phyloP scores from a whole-genome alignment of 148 eudicot species.

The Arbutus unedo region DNA sequence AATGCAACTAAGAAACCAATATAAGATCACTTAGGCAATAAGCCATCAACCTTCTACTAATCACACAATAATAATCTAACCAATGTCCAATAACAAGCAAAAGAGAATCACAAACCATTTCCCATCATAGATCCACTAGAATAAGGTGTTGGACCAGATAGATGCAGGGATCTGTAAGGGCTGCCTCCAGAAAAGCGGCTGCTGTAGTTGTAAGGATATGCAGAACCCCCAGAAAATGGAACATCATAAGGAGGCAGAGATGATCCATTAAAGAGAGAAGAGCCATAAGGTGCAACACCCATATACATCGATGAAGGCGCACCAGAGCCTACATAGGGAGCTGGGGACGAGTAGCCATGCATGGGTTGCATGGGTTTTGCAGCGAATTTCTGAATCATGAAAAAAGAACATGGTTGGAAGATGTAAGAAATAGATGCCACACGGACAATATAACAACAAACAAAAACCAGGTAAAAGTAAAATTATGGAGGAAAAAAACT shows the following conservation, averaged over 20 bases:
- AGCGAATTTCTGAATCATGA: conserved; percentile 64
- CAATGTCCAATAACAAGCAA: not conserved
- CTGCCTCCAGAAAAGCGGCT: conserved; percentile 80
- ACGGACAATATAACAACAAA: not conserved
- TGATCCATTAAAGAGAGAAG: conserved; percentile 71
- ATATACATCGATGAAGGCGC: conserved; percentile 70
- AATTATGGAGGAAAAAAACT: not conserved
- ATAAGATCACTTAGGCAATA: not conserved
- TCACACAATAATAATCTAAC: not conserved
- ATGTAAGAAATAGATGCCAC: not conserved
- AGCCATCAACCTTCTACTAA: not conserved
- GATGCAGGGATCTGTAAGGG: conserved; percentile 73
- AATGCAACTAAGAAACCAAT: not conserved
- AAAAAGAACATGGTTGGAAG: conserved; percentile 1
- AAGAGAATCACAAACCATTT: conserved; percentile 41
- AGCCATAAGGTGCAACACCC: conserved; percentile 83
- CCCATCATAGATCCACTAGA: conserved; percentile 72
- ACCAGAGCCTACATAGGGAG: conserved; percentile 79
- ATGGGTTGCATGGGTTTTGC: conserved; percentile 61
- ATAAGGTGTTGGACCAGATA: conserved; percentile 73
- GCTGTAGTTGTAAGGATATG: conserved; percentile 68
- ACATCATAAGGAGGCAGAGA: conserved; percentile 75
- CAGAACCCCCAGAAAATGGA: conserved; percentile 76
- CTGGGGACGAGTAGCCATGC: conserved; percentile 60
- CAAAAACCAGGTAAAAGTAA: not conserved